Evolutionary conservation across 2,329 filamentous ascomycete genomes (phyloP), one percentile per base, ranked within the genome.

Genomic region (Sarocladiaceae sp.): DNA sequence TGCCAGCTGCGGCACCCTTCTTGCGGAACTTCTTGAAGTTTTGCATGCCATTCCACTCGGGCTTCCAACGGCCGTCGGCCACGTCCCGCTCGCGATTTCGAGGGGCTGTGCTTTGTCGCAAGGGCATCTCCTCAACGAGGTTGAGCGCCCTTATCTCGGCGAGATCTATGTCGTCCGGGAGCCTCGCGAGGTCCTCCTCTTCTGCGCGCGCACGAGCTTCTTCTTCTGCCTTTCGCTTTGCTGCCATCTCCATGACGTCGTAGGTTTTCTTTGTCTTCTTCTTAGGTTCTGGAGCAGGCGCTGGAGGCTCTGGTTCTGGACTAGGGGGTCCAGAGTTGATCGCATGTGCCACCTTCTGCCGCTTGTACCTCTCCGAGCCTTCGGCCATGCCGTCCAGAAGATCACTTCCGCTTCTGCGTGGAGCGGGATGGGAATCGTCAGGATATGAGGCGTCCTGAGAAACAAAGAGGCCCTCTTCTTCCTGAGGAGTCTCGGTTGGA

Each of bases 11-110:
- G 18, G 79, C 79, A 22, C 81, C 84, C 51, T 81, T 76, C 52
- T 75, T 77, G 20, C 78, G 77, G 63, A 99, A 99, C 60, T 83
- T 88, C 67, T 99, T 99, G 73, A 96, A 99, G 64, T 99, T 97
- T 68, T 90, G 93, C 39, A 93, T 80, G 1, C 93, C 94, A 64
- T 97, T 96, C 94, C 94, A 99, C 35, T 78, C 78, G 1, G 90
- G 84, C 58, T 97, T 82, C 92, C 93, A 97, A 36, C 89, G 78
- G 4, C 77, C 76, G 39, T 75, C 72, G 1, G 70, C 73, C 40
- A 76, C 66, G 18, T 80, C 77, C 53, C 74, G 70, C n/a, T 84
- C 81, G 56, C 61, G 58, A 55, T 59, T 67, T 52, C 58, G 64
- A 26, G 58, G 53, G 2, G 58, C 53, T 52, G 61, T 62, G 61